Percentiles rank a stretch among this genome's conserved stretches.
Evolutionary conservation across 768 basidiomycete species (phyloP).

Genomic region (Collybia mongolica): DNA sequence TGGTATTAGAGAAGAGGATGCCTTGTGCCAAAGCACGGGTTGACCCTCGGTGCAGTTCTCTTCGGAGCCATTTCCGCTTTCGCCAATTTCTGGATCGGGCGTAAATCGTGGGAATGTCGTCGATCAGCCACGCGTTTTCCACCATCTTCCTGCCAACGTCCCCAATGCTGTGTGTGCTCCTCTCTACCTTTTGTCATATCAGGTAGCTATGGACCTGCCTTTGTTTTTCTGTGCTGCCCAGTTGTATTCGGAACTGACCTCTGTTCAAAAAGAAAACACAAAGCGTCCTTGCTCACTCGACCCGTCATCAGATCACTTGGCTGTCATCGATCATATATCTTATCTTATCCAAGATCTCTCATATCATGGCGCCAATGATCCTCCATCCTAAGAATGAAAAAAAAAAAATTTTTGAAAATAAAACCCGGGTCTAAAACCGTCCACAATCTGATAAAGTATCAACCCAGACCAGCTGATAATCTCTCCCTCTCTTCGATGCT

Average conservation of each 20-base stretch:
- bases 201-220: slow-evolving; percentile 3
- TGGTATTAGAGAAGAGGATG: slow-evolving; percentile 18
- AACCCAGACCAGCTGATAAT: neutral
- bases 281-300: neutral
- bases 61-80: slow-evolving; percentile 28
- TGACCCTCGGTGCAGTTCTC: slow-evolving; percentile 22
- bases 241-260: too few species aligned
- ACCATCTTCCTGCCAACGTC: neutral
- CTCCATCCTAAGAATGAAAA: slow-evolving; percentile 2
- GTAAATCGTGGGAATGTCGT: slow-evolving; percentile 14
- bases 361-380: slow-evolving; percentile 17
- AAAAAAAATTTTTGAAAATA: neutral
- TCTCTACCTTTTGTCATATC: neutral
- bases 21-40: slow-evolving; percentile 28
- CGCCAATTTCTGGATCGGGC: slow-evolving; percentile 23
- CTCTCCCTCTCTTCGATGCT: slow-evolving; percentile 24
- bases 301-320: slow-evolving; percentile 18
- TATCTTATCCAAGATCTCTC: slow-evolving; percentile 30
- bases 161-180: too few species aligned
- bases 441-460: too few species aligned
- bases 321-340: slow-evolving; percentile 19
- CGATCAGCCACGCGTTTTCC: neutral
- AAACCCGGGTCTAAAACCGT: slow-evolving; percentile 1
- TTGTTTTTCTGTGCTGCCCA: neutral
- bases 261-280: neutral